Percentiles rank a stretch among this genome's conserved stretches.
phyloP scores from a whole-genome alignment of 257 asterid species.

The Parsonsia alboflavescens region DNA sequence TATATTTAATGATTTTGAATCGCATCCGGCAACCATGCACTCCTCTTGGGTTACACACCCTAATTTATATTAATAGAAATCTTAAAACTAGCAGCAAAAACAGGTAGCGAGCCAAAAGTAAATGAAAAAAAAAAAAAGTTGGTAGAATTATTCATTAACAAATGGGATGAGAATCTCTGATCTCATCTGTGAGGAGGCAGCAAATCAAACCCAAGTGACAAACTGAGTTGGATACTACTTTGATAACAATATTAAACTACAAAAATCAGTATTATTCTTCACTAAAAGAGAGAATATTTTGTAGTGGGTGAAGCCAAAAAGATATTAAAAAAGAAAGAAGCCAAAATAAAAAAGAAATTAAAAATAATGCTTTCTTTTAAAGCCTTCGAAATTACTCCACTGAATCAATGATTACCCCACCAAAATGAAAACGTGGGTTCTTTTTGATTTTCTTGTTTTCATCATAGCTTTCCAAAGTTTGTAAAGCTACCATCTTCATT shows the following conservation, averaged over 20 bases:
- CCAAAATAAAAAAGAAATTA: neutral
- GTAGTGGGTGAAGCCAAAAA: too few relatives aligned
- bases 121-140: too few relatives aligned
- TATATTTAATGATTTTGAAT: too few relatives aligned
- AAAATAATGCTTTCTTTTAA: neutral
- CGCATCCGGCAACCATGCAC: too few relatives aligned
- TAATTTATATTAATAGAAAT: too few relatives aligned
- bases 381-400: slow-evolving; percentile 11
- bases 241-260: neutral
- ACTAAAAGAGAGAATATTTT: too few relatives aligned
- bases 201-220: neutral
- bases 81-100: too few relatives aligned
- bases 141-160: neutral
- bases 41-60: too few relatives aligned
- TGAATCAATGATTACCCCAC: neutral
- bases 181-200: neutral
- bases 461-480: slow-evolving; percentile 18
- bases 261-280: too few relatives aligned
- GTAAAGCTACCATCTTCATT: neutral
- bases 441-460: slow-evolving; percentile 18
- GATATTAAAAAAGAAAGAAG: neutral
- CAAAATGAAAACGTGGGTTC: neutral
- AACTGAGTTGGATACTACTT: neutral
- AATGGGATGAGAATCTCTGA: neutral
- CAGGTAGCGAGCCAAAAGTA: too few relatives aligned